These are phyloP conservation scores for Fraxinus platypoda DNA, from an alignment of 305 asterid species.

Conservation along the genomic window DNA sequence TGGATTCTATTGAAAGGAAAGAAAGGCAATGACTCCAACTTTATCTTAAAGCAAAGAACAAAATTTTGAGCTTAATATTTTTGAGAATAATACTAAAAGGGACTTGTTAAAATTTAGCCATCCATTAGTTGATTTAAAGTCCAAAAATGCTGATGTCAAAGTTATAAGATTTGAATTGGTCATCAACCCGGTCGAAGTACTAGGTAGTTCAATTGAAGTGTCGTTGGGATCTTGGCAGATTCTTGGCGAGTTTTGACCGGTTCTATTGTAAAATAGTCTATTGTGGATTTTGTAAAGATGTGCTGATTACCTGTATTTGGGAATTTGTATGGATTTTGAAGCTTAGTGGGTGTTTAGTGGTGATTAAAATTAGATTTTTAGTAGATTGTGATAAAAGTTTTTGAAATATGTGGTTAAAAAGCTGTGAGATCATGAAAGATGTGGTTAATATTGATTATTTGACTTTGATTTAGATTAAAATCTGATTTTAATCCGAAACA, in stretches of 20 bases:
- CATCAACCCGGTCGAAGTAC: background rate
- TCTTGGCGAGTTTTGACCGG: background rate
- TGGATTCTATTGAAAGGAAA: constrained; percentile 30
- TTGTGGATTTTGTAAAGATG: background rate
- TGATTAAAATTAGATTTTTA: too few species aligned
- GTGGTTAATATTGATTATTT: too few species aligned
- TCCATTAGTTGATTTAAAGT: too few species aligned
- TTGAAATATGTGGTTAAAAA: too few species aligned
- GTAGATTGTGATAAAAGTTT: too few species aligned
- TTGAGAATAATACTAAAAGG: background rate
- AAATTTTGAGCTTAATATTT: background rate
- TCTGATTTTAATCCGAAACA: too few species aligned
- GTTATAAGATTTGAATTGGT: background rate
- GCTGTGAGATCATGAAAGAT: too few species aligned
- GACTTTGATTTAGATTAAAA: too few species aligned
- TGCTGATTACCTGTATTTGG: background rate
- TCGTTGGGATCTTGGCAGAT: background rate
- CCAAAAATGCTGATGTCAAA: too few species aligned
- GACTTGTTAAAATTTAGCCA: background rate
- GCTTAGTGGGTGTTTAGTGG: too few species aligned
- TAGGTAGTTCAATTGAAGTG: background rate
- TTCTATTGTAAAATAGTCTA: background rate
- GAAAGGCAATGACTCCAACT: background rate
- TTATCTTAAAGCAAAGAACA: background rate
- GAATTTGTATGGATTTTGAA: background rate